A percentile compares a stretch with the other conserved stretches of the same genome.
These are phyloP conservation scores for Apiotrichum siamense DNA, from an alignment of 1,284 basidiomycete genomes.

Conservation along the genomic window DNA sequence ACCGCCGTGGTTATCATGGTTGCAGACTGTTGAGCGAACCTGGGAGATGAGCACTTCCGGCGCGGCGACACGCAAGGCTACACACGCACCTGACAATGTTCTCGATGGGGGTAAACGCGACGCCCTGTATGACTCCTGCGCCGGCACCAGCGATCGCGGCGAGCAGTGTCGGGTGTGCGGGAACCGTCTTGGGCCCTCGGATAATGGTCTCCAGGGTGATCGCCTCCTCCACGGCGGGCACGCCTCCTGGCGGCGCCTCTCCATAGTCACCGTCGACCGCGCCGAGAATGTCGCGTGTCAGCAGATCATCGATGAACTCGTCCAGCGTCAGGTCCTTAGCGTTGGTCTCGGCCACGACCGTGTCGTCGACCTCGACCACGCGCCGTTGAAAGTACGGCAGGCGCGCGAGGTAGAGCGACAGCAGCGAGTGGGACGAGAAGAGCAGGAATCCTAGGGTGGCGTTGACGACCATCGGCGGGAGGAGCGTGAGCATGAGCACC, in stretches of 20 bases:
- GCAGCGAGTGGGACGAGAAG: slow-evolving; percentile 44
- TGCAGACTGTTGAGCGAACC: slow-evolving; percentile 31
- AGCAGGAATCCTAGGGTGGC: slow-evolving; percentile 45
- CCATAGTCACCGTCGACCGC: slow-evolving; percentile 18
- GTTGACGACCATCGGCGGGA: slow-evolving; percentile 44
- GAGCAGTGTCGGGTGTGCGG: slow-evolving; percentile 42
- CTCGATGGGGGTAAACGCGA: slow-evolving; percentile 46
- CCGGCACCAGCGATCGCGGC: slow-evolving; percentile 41
- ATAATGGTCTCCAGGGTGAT: slow-evolving; percentile 39
- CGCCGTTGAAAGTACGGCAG: slow-evolving; percentile 37
- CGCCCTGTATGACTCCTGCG: slow-evolving; percentile 42
- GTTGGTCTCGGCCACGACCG: neutral
- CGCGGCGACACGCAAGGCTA: too few relatives aligned
- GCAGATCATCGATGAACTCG: slow-evolving; percentile 7
- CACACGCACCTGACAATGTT: slow-evolving; percentile 40
- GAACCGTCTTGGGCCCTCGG: slow-evolving; percentile 35
- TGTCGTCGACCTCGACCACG: slow-evolving; percentile 1
- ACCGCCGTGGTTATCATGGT: slow-evolving; percentile 21
- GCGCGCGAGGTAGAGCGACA: slow-evolving; percentile 38
- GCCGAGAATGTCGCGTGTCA: slow-evolving; percentile 12
- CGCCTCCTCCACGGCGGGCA: slow-evolving; percentile 25
- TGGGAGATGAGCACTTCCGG: neutral
- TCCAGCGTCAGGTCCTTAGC: neutral
- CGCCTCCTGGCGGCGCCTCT: neutral
- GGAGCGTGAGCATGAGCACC: slow-evolving; percentile 32